These are phyloP conservation scores for Ananas comosus DNA, from an alignment of 176 grass and related monocot species.

Conservation along the genomic window DNA sequence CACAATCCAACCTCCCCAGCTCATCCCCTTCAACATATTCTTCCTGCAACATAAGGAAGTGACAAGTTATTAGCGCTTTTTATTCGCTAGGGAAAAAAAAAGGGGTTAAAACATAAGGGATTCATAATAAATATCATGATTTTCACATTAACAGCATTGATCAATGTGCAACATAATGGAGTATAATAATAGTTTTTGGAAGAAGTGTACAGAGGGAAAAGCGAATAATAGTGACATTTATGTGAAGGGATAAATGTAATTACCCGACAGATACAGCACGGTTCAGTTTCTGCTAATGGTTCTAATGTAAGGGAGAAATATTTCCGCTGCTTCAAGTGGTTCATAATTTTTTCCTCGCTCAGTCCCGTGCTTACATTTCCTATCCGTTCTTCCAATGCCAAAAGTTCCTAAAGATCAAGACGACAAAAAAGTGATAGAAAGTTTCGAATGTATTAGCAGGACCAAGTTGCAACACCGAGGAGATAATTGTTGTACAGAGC, in stretches of 20 bases:
- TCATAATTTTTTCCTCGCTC: constrained; percentile 15
- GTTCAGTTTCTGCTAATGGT: constrained; percentile 15
- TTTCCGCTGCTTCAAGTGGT: constrained; percentile 22
- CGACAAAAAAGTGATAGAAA: constrained; percentile 14
- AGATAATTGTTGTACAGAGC: background rate
- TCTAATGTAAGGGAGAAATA: constrained; percentile 10
- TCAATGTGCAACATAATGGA: too few species aligned
- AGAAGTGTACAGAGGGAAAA: too few species aligned
- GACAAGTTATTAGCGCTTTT: background rate
- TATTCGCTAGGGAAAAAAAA: too few species aligned
- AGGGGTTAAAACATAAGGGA: too few species aligned
- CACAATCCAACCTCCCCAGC: constrained; percentile 3
- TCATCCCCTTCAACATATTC: constrained; percentile 3
- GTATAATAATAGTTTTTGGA: too few species aligned
- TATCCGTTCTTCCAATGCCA: constrained; percentile 34
- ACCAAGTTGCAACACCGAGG: background rate
- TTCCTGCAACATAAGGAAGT: background rate
- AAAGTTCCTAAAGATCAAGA: constrained; percentile 16
- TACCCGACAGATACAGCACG: constrained; percentile 33
- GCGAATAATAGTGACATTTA: background rate
- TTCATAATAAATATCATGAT: too few species aligned
- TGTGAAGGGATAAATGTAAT: background rate
- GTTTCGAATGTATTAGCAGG: background rate
- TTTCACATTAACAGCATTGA: too few species aligned
- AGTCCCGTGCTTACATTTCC: constrained; percentile 28